phyloP scores from a whole-genome alignment of 257 asterid genomes.

The Jacaranda mimosifolia region DNA sequence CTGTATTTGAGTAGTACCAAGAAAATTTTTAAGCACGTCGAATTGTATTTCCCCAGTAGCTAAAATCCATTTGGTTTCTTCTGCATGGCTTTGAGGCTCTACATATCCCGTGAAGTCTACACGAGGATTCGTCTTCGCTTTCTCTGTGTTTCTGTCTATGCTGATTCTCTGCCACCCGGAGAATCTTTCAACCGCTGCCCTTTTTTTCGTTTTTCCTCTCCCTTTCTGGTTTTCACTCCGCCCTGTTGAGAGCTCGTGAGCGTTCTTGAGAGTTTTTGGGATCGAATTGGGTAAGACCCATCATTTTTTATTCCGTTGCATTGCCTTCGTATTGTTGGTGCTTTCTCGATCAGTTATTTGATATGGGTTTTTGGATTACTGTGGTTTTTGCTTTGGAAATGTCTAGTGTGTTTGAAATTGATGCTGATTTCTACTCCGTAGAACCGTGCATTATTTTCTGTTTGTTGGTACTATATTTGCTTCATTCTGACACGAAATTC shows the following conservation, averaged over 20 bases:
- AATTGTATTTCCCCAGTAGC: conserved; percentile 11
- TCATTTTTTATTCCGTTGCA: conserved; percentile 28
- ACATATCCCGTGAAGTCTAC: conserved; percentile 57
- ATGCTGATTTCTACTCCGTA: background rate
- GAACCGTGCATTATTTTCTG: too few relatives aligned
- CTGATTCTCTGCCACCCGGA: conserved; percentile 59
- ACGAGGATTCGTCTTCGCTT: conserved; percentile 59
- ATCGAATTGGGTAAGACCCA: conserved; percentile 46
- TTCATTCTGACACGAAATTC: conserved; percentile 1
- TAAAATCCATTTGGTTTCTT: conserved; percentile 46
- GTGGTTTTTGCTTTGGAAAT: background rate
- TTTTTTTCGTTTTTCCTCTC: background rate
- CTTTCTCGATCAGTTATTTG: conserved; percentile 31
- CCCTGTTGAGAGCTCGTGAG: conserved; percentile 13
- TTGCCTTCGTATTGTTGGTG: background rate
- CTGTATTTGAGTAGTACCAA: background rate
- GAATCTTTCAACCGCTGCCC: conserved; percentile 43
- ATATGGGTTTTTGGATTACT: conserved; percentile 30
- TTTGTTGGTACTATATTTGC: background rate
- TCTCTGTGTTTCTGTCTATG: conserved; percentile 48
- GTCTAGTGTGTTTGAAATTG: conserved; percentile 17
- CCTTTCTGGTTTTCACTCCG: background rate
- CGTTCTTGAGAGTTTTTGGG: conserved; percentile 34
- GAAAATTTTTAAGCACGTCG: conserved; percentile 16
- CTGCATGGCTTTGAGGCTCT: conserved; percentile 69